phyloP scores from a whole-genome alignment of 2,329 filamentous ascomycete species.

The Talaromyces verruculosus region DNA sequence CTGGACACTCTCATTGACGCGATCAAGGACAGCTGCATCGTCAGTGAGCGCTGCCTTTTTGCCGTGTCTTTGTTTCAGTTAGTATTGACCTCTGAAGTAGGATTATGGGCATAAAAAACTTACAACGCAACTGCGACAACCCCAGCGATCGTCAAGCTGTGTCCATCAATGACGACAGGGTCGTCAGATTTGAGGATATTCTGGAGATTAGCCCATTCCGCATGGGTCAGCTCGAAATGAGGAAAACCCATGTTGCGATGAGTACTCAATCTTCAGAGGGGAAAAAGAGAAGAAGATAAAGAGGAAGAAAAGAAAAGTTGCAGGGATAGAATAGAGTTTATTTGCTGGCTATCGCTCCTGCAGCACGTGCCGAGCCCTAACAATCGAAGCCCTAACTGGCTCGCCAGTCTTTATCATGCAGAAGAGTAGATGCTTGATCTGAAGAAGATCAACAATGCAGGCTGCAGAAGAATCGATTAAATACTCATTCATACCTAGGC shows the following conservation, averaged over 20 bases:
- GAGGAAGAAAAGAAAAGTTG: background rate
- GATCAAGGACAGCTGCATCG: conserved; percentile 17
- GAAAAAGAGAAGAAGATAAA: background rate
- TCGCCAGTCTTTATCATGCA: background rate
- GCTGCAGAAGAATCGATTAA: background rate
- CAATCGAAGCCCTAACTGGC: background rate
- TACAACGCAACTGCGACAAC: conserved; percentile 22
- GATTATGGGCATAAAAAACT: background rate
- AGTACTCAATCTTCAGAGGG: background rate
- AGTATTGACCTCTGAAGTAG: too few relatives aligned
- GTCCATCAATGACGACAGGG: conserved; percentile 19
- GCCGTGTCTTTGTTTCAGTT: conserved; percentile 8
- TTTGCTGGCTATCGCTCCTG: background rate
- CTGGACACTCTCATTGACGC: conserved; percentile 22
- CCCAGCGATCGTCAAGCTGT: conserved; percentile 20
- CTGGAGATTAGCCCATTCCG: conserved; percentile 21
- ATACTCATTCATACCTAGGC: background rate
- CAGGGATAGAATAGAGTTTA: background rate
- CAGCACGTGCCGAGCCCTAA: conserved; percentile 5
- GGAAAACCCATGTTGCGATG: conserved; percentile 12
- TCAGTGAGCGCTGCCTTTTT: conserved; percentile 18
- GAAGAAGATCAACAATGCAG: background rate
- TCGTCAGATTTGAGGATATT: conserved; percentile 14
- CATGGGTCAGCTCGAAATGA: conserved; percentile 12
- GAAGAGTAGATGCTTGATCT: background rate